Conservation (phyloP, 805 yeast genomes). For the Candida lessepsii region DNA sequence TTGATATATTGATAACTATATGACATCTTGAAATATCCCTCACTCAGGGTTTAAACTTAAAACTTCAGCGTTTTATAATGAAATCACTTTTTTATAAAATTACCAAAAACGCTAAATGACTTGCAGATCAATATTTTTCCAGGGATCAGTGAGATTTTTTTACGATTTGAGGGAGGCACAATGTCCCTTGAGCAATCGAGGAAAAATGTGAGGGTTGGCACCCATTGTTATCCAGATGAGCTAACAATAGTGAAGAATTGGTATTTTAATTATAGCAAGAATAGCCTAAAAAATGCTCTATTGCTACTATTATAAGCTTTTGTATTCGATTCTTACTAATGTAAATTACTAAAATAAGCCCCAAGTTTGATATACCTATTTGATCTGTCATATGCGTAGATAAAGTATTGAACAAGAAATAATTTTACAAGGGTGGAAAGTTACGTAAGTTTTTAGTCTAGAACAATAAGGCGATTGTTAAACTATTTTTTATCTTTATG, state of each 20-base stretch:
- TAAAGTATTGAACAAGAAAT: too few species aligned
- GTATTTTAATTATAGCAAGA: not conserved
- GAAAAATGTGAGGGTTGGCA: slow-evolving; percentile 1
- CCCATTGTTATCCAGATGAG: not conserved
- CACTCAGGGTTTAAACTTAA: too few species aligned
- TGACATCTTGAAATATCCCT: slow-evolving; percentile 2
- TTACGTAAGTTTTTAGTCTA: too few species aligned
- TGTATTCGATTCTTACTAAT: too few species aligned
- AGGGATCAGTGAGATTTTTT: slow-evolving; percentile 3
- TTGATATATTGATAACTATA: slow-evolving; percentile 1
- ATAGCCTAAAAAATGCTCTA: not conserved
- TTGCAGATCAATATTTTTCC: slow-evolving; percentile 5
- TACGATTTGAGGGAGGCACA: slow-evolving; percentile 7
- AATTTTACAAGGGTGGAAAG: too few species aligned
- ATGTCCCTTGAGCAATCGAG: slow-evolving; percentile 6
- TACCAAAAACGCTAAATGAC: slow-evolving; percentile 5
- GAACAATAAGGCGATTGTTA: too few species aligned
- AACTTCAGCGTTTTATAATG: too few species aligned
- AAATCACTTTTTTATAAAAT: slow-evolving; percentile 1
- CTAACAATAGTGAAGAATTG: not conserved
- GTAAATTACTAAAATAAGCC: too few species aligned
- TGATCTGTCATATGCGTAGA: too few species aligned
- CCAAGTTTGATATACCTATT: too few species aligned
- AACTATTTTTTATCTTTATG: too few species aligned
- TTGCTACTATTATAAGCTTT: not conserved